phyloP scores from a whole-genome alignment of 2,329 filamentous ascomycete genomes.

The Fusarium sp. region DNA sequence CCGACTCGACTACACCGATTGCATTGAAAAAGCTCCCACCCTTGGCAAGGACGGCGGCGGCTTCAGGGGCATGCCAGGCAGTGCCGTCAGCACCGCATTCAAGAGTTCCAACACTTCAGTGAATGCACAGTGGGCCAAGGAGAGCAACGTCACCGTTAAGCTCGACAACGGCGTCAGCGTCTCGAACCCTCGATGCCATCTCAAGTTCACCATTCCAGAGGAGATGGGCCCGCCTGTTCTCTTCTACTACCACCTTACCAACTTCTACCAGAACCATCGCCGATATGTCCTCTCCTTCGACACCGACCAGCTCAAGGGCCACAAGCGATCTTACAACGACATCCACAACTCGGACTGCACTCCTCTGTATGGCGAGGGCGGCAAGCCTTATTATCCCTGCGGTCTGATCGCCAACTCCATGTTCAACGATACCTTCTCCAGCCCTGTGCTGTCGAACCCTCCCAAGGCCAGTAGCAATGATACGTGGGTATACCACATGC shows the following conservation, averaged over 20 bases:
- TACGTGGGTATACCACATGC: conserved; percentile 76
- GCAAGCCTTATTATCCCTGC: conserved; percentile 88
- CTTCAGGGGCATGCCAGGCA: conserved; percentile 63
- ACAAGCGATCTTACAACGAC: conserved; percentile 65
- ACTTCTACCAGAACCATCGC: conserved; percentile 99
- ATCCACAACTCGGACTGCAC: conserved; percentile 79
- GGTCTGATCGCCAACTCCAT: conserved; percentile 95
- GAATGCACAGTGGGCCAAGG: conserved; percentile 56
- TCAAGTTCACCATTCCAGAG: conserved; percentile 84
- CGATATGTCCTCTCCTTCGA: conserved; percentile 94
- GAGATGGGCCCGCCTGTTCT: conserved; percentile 83
- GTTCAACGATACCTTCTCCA: conserved; percentile 91
- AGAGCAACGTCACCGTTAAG: conserved; percentile 52
- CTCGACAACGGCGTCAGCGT: conserved; percentile 46
- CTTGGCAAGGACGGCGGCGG: conserved; percentile 44
- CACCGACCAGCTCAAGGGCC: conserved; percentile 81
- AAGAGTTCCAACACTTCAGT: conserved; percentile 61
- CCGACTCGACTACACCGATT: conserved; percentile 88
- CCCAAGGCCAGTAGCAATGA: conserved; percentile 42
- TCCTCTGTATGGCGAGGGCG: conserved; percentile 71
- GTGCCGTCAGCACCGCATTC: conserved; percentile 76
- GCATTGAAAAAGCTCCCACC: conserved; percentile 65
- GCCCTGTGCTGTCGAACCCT: conserved; percentile 69
- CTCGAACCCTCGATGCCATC: conserved; percentile 68
- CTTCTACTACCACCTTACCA: conserved; percentile 94